Percentiles rank a stretch among this genome's conserved stretches.
Evolutionary conservation across 371 early-diverging fungal species (phyloP).

Genomic region (Mucor indicus): DNA sequence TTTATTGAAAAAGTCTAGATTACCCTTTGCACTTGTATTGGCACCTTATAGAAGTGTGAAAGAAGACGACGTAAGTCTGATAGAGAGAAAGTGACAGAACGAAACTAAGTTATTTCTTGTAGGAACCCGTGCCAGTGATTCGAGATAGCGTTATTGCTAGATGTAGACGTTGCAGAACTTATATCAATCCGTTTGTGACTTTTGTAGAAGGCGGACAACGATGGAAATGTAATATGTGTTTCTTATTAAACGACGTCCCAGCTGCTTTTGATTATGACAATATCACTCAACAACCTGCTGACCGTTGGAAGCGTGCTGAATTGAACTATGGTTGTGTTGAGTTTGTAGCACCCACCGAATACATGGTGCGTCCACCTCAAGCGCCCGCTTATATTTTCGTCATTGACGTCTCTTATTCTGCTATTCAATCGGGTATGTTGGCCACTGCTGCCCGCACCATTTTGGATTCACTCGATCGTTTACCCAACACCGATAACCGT

Average conservation of each 20-base stretch:
- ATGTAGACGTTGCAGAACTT: slow-evolving; percentile 93
- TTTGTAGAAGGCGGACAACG: slow-evolving; percentile 91
- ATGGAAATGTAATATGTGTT: slow-evolving; percentile 97
- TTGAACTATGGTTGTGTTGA: slow-evolving; percentile 89
- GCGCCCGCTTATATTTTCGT: slow-evolving; percentile 91
- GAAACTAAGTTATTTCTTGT: neutral
- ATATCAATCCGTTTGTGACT: slow-evolving; percentile 93
- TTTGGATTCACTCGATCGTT: slow-evolving; percentile 75
- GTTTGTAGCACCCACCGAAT: slow-evolving; percentile 81
- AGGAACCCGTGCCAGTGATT: slow-evolving; percentile 81
- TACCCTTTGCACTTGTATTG: slow-evolving; percentile 87
- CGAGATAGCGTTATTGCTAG: slow-evolving; percentile 84
- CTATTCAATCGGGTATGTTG: slow-evolving; percentile 77
- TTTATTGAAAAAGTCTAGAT: slow-evolving; percentile 76
- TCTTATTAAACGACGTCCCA: slow-evolving; percentile 87
- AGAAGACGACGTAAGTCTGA: slow-evolving; percentile 48
- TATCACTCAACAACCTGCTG: slow-evolving; percentile 73
- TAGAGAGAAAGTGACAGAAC: neutral
- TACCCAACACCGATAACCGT: slow-evolving; percentile 88
- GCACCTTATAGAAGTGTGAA: slow-evolving; percentile 76
- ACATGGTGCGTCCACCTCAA: slow-evolving; percentile 83
- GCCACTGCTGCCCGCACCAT: slow-evolving; percentile 79
- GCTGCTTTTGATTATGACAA: slow-evolving; percentile 88
- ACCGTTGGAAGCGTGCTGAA: slow-evolving; percentile 87
- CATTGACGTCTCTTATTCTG: slow-evolving; percentile 88